Percentiles rank a stretch among this genome's conserved stretches.
Conservation (phyloP, 2,329 filamentous ascomycete species). For the Colletotrichum scovillei region DNA sequence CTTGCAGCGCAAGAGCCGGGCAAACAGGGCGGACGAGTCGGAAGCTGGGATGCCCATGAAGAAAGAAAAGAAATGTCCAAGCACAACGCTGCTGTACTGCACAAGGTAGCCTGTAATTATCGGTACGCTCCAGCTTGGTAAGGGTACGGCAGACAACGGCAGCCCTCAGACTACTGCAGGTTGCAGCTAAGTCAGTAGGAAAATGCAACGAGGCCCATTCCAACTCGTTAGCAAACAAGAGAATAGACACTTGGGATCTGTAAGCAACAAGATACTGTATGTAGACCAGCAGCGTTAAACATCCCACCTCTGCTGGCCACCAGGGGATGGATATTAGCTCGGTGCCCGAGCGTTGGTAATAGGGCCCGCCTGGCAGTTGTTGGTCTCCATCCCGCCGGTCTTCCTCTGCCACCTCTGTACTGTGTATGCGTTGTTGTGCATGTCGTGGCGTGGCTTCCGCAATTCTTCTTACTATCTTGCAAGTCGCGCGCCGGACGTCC, state of each 20-base stretch:
- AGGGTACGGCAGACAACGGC: neutral
- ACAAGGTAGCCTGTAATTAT: neutral
- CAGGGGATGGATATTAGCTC: neutral
- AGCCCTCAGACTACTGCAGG: slow-evolving; percentile 14
- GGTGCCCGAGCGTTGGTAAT: slow-evolving; percentile 5
- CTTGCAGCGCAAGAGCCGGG: slow-evolving; percentile 27
- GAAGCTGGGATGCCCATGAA: slow-evolving; percentile 17
- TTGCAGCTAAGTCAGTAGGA: slow-evolving; percentile 2
- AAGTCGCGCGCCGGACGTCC: slow-evolving; percentile 23
- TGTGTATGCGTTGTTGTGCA: slow-evolving; percentile 5
- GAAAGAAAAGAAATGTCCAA: slow-evolving; percentile 9
- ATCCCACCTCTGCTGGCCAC: neutral
- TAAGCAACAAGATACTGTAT: neutral
- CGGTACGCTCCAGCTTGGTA: neutral
- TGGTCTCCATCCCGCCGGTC: neutral
- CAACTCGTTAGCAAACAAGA: neutral
- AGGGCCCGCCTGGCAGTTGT: slow-evolving; percentile 12
- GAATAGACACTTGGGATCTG: slow-evolving; percentile 19
- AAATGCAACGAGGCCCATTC: slow-evolving; percentile 14
- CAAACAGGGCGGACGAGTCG: slow-evolving; percentile 22
- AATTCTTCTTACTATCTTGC: slow-evolving; percentile 15
- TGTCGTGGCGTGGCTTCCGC: slow-evolving; percentile 16
- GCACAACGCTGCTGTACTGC: neutral
- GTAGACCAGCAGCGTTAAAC: neutral
- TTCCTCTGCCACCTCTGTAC: no score